These are phyloP conservation scores for Leishmania turanica DNA, from an alignment of 208 protist species.

Conservation along the genomic window DNA sequence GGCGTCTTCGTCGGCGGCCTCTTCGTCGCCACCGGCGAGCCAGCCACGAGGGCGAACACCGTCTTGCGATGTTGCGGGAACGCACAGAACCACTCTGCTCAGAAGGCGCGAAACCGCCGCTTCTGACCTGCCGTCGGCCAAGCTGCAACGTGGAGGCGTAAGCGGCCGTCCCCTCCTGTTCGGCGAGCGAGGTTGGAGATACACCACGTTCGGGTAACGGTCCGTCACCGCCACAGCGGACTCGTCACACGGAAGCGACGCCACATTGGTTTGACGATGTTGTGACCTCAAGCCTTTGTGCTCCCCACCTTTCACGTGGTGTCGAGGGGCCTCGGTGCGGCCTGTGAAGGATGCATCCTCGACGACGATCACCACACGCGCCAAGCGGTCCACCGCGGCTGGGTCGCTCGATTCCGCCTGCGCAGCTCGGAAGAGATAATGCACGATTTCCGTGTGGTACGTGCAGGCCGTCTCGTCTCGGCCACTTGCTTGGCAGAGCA, in stretches of 20 bases:
- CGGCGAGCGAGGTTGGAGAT: slow-evolving; percentile 3
- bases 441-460: slow-evolving; percentile 39
- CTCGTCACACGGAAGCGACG: background rate
- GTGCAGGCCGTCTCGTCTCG: slow-evolving; percentile 1
- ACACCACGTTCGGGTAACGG: slow-evolving; percentile 24
- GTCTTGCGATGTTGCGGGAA: slow-evolving; percentile 60
- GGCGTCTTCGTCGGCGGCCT: slow-evolving; percentile 16
- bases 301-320: background rate
- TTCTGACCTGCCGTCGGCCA: background rate
- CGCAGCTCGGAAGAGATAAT: slow-evolving; percentile 18
- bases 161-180: background rate
- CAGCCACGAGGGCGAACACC: slow-evolving; percentile 57
- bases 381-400: slow-evolving; percentile 1
- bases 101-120: background rate
- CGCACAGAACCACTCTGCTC: slow-evolving; percentile 62
- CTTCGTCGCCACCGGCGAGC: slow-evolving; percentile 16
- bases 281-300: background rate
- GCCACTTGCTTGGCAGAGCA: slow-evolving; percentile 22
- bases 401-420: background rate
- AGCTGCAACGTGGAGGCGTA: background rate
- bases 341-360: slow-evolving; percentile 17
- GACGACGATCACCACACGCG: slow-evolving; percentile 26
- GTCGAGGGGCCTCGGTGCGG: background rate
- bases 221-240: slow-evolving; percentile 25
- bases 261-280: background rate